Base-by-base conservation (phyloP, 148 eudicot species). In the Simmondsia chinensis region DNA sequence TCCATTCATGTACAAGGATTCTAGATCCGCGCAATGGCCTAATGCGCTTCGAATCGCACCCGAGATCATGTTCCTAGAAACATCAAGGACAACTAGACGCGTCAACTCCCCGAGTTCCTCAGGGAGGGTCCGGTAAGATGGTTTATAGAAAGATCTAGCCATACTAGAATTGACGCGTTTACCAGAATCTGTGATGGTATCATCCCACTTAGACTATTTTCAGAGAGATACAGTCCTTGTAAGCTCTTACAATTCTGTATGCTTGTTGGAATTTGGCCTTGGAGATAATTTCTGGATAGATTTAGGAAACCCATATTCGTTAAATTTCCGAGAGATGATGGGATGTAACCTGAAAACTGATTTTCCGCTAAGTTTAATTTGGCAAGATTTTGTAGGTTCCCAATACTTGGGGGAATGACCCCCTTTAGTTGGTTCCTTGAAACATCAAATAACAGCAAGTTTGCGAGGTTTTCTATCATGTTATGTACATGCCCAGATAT, bases 321-420 rank as follows among this genome's bases (percentile, higher is more conserved):
- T 14, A 76, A 35, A 37, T 68, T 68, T 65, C 74, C 77, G 0
- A 68, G 21, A 8, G 74, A 60, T 7, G 36, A 16, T 0, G 77
- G 77, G 25, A 76, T 46, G 9, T 4, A 6, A 5, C 77, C 77
- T 3, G 63, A 48, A 21, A 76, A 33, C 1, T 49, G 22, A 43
- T 68, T 76, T 0, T 2, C 18, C 8, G 32, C 7, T 8, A 55
- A 33, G 12, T 10, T 4, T 14, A 39, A 10, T 1, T 2, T 0
- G 2, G 16, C 14, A 9, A 61, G 32, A 0, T 11, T 20, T 21
- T 23, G 39, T 1, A 68, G 64, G 7, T 51, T 16, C 3, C 72
- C 66, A 3, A 72, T 45, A 6, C 50, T 50, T 20, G 14, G n/a
- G 2, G 73, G 73, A 59, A 75, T 59, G 13, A 9, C 8, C 22